Base-by-base conservation (phyloP, 768 basidiomycete genomes). In the Mycena belliarum region DNA sequence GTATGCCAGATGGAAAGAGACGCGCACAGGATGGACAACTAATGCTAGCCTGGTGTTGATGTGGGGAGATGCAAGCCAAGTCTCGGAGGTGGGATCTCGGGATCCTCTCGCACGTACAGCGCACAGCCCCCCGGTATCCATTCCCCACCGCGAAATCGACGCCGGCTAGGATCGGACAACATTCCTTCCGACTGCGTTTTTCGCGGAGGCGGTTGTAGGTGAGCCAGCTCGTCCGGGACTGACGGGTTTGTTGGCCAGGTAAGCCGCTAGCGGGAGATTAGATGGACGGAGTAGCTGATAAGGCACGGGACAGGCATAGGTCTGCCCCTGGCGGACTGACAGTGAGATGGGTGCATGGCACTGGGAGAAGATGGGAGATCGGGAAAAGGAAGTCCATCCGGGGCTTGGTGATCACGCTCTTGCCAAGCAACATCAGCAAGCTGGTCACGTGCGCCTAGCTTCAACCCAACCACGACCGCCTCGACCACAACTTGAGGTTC, bases 161-260 rank as follows among this genome's bases (percentile, higher is more conserved):
- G 11, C 28, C 29, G 45, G 28, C 21, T 47, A 33, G 5, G 14
- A 20, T 9, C 38, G 21, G 29, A 41, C 7, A 41, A 35, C 37
- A 21, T 29, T 42, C 38, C 21, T n/a, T n/a, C n/a, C n/a, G n/a
- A 52, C 24, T 16, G 10, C 24, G 35, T 11, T n/a, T 35, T 14
- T 41, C 7, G n/a, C 2, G n/a, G 21, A 10, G n/a, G n/a, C n/a
- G n/a, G n/a, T n/a, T n/a, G n/a, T n/a, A n/a, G n/a, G 1, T 37
- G 43, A 53, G 43, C 52, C 52, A 53, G 52, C 43, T 53, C 52
- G 43, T 45, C 52, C 52, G 52, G 20, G 40, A 37, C 45, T 16
- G 21, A 26, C 52, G 52, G 52, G 14, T 43, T 24, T n/a, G n/a
- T 43, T 44, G 33, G 52, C 37, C 28, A 32, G 5, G 21, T 5